Evolutionary conservation across 371 early-diverging fungal genomes (phyloP).

Genomic region (Actinomucor elegans): DNA sequence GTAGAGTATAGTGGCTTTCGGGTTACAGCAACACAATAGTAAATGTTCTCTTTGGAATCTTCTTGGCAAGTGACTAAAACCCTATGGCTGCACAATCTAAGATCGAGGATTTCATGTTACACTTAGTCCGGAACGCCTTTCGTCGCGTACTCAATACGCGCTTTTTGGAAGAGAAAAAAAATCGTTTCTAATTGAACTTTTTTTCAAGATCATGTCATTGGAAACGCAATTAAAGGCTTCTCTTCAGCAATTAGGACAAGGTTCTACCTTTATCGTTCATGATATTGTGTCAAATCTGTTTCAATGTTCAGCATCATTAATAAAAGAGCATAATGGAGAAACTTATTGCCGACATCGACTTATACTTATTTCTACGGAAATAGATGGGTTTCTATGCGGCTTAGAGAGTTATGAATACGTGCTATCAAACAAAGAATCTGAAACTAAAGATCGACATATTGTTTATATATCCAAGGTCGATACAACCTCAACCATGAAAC

Average conservation of each 20-base stretch:
- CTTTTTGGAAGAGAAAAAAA: no score
- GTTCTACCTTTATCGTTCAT: not conserved
- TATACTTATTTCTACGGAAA: constrained; percentile 9
- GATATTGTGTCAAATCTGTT: not conserved
- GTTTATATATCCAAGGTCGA: constrained; percentile 69
- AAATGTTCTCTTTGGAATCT: no score
- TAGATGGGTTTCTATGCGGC: constrained; percentile 27
- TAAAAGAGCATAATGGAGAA: constrained; percentile 6
- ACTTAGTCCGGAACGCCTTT: no score
- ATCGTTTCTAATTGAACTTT: not conserved
- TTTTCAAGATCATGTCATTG: constrained; percentile 1
- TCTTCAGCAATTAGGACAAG: not conserved
- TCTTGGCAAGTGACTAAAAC: no score
- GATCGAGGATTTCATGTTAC: no score
- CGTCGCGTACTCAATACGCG: no score
- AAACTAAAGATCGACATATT: not conserved
- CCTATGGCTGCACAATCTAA: no score
- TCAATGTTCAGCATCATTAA: constrained; percentile 1
- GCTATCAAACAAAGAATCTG: not conserved
- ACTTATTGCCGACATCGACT: constrained; percentile 19
- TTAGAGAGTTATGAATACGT: constrained; percentile 40
- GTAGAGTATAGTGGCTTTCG: no score
- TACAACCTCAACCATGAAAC: constrained; percentile 46
- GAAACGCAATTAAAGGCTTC: not conserved
- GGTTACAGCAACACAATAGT: no score